A percentile compares a stretch with the other conserved stretches of the same genome.
Conservation (phyloP, 73 alveolate species). For the Symbiodinium pilosum region DNA sequence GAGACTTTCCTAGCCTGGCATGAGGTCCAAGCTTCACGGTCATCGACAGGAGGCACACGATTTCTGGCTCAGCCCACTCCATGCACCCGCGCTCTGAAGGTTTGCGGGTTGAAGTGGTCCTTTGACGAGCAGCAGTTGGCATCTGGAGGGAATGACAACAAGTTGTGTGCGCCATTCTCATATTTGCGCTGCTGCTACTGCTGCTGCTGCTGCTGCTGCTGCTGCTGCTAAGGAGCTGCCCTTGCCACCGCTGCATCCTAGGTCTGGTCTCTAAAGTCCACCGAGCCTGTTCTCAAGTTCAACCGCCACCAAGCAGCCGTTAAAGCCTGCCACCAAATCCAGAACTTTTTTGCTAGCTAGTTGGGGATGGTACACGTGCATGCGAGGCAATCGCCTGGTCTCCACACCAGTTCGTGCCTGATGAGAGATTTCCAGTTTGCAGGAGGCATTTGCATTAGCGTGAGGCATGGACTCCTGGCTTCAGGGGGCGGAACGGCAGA, state of each 20-base stretch:
- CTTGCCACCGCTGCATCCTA: not conserved
- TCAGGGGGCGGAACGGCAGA: slow-evolving; percentile 99
- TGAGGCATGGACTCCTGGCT: slow-evolving; percentile 96
- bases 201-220: no score
- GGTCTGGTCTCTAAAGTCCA: slow-evolving; percentile 98
- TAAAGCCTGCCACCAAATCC: slow-evolving; percentile 84
- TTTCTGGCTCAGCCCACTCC: slow-evolving; percentile 98
- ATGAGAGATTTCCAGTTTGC: not conserved
- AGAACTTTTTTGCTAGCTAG: not conserved
- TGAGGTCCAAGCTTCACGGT: slow-evolving; percentile 65
- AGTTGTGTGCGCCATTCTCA: slow-evolving; percentile 95
- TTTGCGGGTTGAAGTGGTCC: slow-evolving; percentile 99
- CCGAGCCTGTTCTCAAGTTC: slow-evolving; percentile 97
- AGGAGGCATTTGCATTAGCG: not conserved
- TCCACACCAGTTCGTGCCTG: slow-evolving; percentile 99
- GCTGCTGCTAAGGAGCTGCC: not conserved
- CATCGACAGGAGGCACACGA: slow-evolving; percentile 95
- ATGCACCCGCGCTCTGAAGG: slow-evolving; percentile 95
- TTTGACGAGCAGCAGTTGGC: slow-evolving; percentile 99
- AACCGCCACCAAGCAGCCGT: slow-evolving; percentile 99
- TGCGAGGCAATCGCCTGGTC: slow-evolving; percentile 99
- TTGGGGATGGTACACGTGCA: not conserved
- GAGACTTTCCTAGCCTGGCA: not conserved
- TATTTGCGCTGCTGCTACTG: no score
- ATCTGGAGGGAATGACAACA: slow-evolving; percentile 99